Evolutionary conservation across 768 basidiomycete genomes (phyloP).

Genomic region (Xerocomellus chrysenteron): DNA sequence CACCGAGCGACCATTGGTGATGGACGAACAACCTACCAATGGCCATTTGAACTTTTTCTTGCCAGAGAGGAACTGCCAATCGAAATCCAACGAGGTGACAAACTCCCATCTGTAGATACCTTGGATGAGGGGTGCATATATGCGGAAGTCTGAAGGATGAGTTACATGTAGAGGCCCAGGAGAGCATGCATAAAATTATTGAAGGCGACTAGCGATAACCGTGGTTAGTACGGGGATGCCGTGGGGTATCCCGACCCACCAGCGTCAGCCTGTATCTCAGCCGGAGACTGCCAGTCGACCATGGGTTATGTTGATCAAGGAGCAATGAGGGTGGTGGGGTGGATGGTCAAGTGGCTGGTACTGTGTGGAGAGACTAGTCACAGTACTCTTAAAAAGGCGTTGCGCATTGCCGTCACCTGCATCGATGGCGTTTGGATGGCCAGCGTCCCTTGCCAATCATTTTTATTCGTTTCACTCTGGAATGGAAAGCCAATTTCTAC

Average conservation of each 20-base stretch:
- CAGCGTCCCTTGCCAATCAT: conserved; percentile 1
- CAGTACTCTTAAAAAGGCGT: conserved; percentile 10
- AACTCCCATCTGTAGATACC: conserved; percentile 58
- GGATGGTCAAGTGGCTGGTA: not conserved
- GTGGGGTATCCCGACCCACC: conserved; percentile 31
- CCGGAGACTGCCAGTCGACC: conserved; percentile 57
- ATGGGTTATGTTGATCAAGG: conserved; percentile 31
- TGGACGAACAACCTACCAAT: conserved; percentile 41
- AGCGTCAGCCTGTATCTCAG: conserved; percentile 47
- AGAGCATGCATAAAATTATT: conserved; percentile 59
- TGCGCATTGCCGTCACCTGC: conserved; percentile 1
- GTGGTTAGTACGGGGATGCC: conserved; percentile 7
- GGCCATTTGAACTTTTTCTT: conserved; percentile 65
- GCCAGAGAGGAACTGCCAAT: conserved; percentile 59
- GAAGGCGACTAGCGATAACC: conserved; percentile 27
- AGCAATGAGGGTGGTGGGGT: not conserved
- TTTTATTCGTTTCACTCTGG: not conserved
- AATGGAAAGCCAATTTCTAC: conserved; percentile 9
- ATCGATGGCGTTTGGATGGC: conserved; percentile 22
- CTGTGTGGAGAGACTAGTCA: not conserved
- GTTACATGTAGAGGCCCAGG: conserved; percentile 60
- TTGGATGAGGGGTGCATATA: conserved; percentile 8
- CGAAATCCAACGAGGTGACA: conserved; percentile 59
- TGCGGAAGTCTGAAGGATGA: conserved; percentile 7
- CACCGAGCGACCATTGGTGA: not conserved